Evolutionary conservation across 192 early-diverging fungal species (phyloP), one percentile per base, ranked within the genome.

Genomic region (Lunasporangiospora selenospora): DNA sequence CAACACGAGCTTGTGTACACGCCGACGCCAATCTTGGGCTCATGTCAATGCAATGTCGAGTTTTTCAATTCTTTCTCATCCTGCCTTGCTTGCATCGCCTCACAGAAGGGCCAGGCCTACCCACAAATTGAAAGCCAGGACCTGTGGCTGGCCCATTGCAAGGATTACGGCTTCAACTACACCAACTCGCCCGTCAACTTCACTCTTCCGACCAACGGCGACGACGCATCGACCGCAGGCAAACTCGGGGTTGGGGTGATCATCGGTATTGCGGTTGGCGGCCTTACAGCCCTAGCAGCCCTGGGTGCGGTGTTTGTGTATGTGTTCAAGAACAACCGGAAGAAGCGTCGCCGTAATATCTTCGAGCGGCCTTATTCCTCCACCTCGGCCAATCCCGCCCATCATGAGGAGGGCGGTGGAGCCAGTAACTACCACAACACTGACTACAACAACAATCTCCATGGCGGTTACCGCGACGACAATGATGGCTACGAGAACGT

Each of bases 311-410:
- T 18, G 1, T 73, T 55, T n/a, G n/a, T n/a, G n/a, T n/a, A n/a
- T n/a, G n/a, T n/a, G n/a, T n/a, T n/a, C n/a, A n/a, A n/a, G n/a
- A n/a, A n/a, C n/a, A n/a, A n/a, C n/a, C n/a, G n/a, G n/a, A n/a
- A n/a, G n/a, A n/a, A n/a, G n/a, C n/a, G n/a, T n/a, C n/a, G n/a
- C n/a, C n/a, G 33, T 23, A 31, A 43, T 32, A 63, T 73, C 49
- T 73, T 73, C 54, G 36, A 62, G 18, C 46, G 61, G 6, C 69
- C 69, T 12, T 73, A 58, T 27, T n/a, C n/a, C n/a, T n/a, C n/a
- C n/a, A 56, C 59, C 37, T 34, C 53, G 3, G 69, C 69, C 23
- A 45, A 29, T 26, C 32, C 53, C 4, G n/a, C n/a, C n/a, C n/a
- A n/a, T n/a, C n/a, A n/a, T n/a, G n/a, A n/a, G n/a, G n/a, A n/a